Conservation (phyloP, 495 filamentous ascomycete genomes). For the Tuber microsphaerosporum region DNA sequence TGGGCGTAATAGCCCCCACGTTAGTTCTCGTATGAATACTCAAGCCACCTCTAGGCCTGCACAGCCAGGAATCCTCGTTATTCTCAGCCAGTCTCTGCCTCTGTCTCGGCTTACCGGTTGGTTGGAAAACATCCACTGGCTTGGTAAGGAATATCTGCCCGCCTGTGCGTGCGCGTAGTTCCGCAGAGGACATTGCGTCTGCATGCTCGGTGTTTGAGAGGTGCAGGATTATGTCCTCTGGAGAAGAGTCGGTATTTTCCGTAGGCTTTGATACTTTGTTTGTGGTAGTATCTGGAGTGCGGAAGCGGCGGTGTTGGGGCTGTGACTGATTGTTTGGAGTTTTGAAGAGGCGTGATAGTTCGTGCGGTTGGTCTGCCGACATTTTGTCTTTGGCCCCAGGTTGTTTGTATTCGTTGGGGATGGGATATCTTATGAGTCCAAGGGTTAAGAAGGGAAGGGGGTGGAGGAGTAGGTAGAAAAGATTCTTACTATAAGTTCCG, state of each 20-base stretch:
- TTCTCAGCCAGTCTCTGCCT: neutral
- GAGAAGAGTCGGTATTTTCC: neutral
- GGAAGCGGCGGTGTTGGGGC: neutral
- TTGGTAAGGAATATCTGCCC: neutral
- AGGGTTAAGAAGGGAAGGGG: neutral
- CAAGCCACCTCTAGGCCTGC: neutral
- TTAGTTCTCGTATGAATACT: neutral
- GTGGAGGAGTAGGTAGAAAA: neutral
- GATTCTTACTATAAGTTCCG: neutral
- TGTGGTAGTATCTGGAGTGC: neutral
- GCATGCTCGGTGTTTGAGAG: neutral
- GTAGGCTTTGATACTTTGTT: neutral
- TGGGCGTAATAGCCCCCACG: neutral
- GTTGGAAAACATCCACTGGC: neutral
- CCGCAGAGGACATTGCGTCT: neutral
- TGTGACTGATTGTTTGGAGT: neutral
- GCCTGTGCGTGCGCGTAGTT: neutral
- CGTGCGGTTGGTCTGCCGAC: neutral
- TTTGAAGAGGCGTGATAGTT: neutral
- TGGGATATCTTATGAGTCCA: neutral
- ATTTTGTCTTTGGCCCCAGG: neutral
- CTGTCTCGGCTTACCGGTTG: neutral
- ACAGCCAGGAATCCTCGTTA: neutral
- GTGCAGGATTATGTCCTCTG: neutral
- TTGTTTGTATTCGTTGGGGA: neutral